A percentile compares a stretch with the other conserved stretches of the same genome.
phyloP scores from a whole-genome alignment of 2,329 filamentous ascomycete genomes.

The Verticillium longisporum region DNA sequence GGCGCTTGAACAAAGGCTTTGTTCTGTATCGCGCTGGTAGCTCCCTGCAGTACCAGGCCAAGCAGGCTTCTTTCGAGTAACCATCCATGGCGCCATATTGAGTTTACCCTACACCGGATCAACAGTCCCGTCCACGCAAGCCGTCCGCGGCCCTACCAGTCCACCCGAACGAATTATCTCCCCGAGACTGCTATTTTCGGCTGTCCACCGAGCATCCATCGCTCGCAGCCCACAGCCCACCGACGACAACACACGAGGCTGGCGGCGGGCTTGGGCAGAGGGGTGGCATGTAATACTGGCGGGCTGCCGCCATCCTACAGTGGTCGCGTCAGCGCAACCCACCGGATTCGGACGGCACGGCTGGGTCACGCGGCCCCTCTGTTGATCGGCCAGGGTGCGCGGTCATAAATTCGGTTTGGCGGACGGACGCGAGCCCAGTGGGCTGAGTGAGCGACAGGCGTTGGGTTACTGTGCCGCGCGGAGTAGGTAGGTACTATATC shows the following conservation, averaged over 20 bases:
- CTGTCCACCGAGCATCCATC: not conserved
- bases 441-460: not conserved
- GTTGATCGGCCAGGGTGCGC: not conserved
- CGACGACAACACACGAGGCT: not conserved
- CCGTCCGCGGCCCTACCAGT: not conserved
- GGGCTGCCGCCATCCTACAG: not conserved
- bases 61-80: not conserved
- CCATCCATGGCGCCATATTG: not conserved
- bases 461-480: not conserved
- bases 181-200: not conserved
- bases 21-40: not conserved
- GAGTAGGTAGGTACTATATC: not conserved
- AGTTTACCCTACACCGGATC: not conserved
- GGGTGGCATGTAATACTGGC: not conserved
- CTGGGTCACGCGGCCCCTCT: not conserved
- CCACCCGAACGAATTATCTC: not conserved
- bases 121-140: not conserved
- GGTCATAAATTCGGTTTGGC: not conserved
- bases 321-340: not conserved
- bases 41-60: not conserved
- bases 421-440: not conserved
- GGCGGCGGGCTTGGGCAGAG: not conserved
- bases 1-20: not conserved
- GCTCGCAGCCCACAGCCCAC: no score
- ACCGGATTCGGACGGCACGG: not conserved